phyloP scores from a whole-genome alignment of 176 grass and related monocot genomes.

The Thinopyrum elongatum region DNA sequence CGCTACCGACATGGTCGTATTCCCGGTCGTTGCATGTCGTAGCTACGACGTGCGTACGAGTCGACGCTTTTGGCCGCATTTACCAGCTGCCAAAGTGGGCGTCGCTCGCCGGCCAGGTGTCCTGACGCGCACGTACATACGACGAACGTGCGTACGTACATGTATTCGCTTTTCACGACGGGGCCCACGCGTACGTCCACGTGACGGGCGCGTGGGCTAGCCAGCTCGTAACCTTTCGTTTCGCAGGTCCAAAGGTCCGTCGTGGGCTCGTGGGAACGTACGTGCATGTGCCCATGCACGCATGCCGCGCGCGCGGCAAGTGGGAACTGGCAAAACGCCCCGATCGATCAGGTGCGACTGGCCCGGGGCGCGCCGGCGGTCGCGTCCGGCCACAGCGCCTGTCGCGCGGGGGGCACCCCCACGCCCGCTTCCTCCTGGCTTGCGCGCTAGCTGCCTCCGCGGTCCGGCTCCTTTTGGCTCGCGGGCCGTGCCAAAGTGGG shows the following conservation, averaged over 20 bases:
- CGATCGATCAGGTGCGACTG: no score
- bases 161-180: not conserved
- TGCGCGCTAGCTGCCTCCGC: no score
- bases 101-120: slow-evolving; percentile 15
- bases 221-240: not conserved
- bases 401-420: not conserved
- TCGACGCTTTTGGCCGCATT: not conserved
- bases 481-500: not conserved
- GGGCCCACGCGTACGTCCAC: slow-evolving; percentile 4
- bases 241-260: no score
- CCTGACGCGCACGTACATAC: not conserved
- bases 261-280: not conserved
- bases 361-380: not conserved
- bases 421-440: no score
- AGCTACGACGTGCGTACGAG: not conserved
- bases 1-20: not conserved
- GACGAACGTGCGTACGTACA: not conserved
- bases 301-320: not conserved
- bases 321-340: not conserved
- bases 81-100: not conserved
- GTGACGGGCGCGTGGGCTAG: slow-evolving; percentile 38
- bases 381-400: slow-evolving; percentile 14
- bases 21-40: not conserved
- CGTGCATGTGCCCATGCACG: slow-evolving; percentile 14
- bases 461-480: not conserved